Evolutionary conservation across 345 rosid species (phyloP), one percentile per base, ranked within the genome.

Genomic region (Kernera saxatilis): DNA sequence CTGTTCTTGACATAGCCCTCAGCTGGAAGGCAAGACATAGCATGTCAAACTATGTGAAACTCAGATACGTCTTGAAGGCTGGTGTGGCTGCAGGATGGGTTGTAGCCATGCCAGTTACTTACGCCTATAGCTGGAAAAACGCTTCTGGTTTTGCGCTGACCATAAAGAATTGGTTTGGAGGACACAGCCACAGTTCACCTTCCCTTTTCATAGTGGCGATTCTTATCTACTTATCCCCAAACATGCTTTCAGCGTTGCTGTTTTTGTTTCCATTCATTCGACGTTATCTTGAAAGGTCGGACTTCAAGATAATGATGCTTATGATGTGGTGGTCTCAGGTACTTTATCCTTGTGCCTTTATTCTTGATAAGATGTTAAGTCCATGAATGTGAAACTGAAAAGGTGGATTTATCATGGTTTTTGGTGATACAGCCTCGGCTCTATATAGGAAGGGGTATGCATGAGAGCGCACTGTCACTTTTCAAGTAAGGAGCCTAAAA

Each of bases 281-380:
- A 25, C 82, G 88, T 17, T 54, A 68, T 69, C 82, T 84, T 68
- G 86, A 82, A 71, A 77, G 80, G 37, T 84, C 86, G 39, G 40
- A 84, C 69, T 57, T 74, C 57, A 82, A 66, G 77, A 74, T 84
- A 67, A 57, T 72, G 68, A 84, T 69, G 84, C 71, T 84, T 63
- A 65, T 80, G 71, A 80, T 84, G 88, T 84, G 88, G 88, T 84
- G 88, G 88, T 84, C 88, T 78, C 88, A 82, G 88, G 88, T 84
- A 78, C 25, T 8, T 36, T 54, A 26, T 69, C 53, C 43, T 52
- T 69, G 21, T 61, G 53, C 44, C 40, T 15, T 59, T 43, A 25
- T 30, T 30, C 30, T 62, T 62, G 45, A 49, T 48, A 26, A 46
- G 51, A 35, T 62, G 37, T 27, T 9, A 10, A 10, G 19, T 8